phyloP scores from a whole-genome alignment of 2,329 filamentous ascomycete genomes.

The Beauveria brongniartii region DNA sequence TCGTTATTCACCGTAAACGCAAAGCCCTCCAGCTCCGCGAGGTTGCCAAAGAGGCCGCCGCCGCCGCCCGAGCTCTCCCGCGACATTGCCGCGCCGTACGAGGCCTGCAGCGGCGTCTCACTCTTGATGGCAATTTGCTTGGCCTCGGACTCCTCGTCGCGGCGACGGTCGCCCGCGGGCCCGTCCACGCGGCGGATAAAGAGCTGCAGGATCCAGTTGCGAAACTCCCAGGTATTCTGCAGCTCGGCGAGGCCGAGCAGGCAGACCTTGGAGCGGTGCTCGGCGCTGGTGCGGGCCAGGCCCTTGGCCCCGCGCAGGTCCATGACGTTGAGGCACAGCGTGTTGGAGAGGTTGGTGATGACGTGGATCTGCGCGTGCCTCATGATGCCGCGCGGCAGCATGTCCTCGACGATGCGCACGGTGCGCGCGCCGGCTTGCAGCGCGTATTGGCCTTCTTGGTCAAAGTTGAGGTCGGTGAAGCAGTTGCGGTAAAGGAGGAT shows the following conservation, averaged over 20 bases:
- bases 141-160: background rate
- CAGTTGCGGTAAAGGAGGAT: constrained; percentile 35
- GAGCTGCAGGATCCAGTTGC: constrained; percentile 39
- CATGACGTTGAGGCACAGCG: constrained; percentile 39
- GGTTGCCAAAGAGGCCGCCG: background rate
- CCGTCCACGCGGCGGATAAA: constrained; percentile 40
- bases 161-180: constrained; percentile 26
- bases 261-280: constrained; percentile 40
- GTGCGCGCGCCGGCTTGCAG: constrained; percentile 37
- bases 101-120: constrained; percentile 3
- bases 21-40: background rate
- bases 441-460: constrained; percentile 30
- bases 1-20: constrained; percentile 3
- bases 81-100: constrained; percentile 6
- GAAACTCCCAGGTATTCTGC: constrained; percentile 40
- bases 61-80: background rate
- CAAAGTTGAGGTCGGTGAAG: constrained; percentile 27
- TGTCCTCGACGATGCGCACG: constrained; percentile 38
- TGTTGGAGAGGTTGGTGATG: constrained; percentile 40
- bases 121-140: background rate
- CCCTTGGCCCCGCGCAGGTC: constrained; percentile 29
- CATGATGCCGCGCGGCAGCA: constrained; percentile 34
- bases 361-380: constrained; percentile 36
- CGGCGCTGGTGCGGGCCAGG: constrained; percentile 34
- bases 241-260: constrained; percentile 38